Evolutionary conservation across 2,329 filamentous ascomycete species (phyloP).

Genomic region (Exophiala oligosperma): DNA sequence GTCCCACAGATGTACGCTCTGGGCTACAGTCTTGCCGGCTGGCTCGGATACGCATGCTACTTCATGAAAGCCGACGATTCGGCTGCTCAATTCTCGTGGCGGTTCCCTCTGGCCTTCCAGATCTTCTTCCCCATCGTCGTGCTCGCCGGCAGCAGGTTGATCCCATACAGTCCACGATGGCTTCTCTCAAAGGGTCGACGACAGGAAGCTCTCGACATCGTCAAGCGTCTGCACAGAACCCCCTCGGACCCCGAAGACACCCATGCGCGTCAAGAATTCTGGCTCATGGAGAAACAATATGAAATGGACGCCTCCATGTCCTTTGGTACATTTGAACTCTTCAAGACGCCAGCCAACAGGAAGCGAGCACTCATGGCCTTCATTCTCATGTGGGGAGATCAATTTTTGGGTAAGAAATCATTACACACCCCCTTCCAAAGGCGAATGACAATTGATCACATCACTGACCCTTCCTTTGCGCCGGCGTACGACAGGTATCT

Average conservation of each 20-base stretch:
- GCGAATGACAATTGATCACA: too few relatives aligned
- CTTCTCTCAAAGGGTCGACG: conserved; percentile 39
- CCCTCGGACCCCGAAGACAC: conserved; percentile 36
- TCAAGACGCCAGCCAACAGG: conserved; percentile 43
- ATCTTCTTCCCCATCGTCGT: conserved; percentile 35
- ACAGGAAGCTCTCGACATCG: conserved; percentile 36
- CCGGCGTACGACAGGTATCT: conserved; percentile 10
- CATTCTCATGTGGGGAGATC: conserved; percentile 43
- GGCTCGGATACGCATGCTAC: conserved; percentile 28
- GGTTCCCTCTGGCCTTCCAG: conserved; percentile 37
- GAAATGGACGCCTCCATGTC: conserved; percentile 36
- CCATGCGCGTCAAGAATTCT: conserved; percentile 43
- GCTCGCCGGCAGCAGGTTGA: conserved; percentile 31
- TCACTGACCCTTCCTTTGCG: too few relatives aligned
- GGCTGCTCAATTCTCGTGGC: conserved; percentile 33
- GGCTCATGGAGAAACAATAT: conserved; percentile 46
- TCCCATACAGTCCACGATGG: conserved; percentile 38
- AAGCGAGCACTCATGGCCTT: conserved; percentile 41
- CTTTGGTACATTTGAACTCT: conserved; percentile 40
- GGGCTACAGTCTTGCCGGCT: conserved; percentile 27
- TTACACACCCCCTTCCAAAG: too few relatives aligned
- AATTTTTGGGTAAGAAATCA: conserved; percentile 32
- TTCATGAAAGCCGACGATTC: conserved; percentile 51
- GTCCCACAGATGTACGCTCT: conserved; percentile 15
- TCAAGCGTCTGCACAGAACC: conserved; percentile 36